Base-by-base conservation (phyloP, 2,329 filamentous ascomycete genomes). In the Fusarium zealandicum region DNA sequence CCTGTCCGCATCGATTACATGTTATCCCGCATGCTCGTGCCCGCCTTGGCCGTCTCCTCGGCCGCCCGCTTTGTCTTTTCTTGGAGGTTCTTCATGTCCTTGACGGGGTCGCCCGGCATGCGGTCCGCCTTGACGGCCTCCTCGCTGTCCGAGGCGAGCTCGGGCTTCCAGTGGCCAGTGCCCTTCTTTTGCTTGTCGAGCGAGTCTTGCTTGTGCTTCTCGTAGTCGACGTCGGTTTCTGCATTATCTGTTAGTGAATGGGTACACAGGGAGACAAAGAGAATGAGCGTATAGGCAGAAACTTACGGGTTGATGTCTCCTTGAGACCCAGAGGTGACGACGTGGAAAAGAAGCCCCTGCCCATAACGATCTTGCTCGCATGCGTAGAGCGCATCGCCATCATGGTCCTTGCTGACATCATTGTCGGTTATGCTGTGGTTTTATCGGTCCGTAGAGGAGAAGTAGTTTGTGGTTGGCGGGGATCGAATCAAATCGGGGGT, bases 111-210 rank as follows among this genome's bases (percentile, higher is more conserved):
- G 35, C 74, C 65, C 10, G 33, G 16, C 20, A 57, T 54, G 25
- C 83, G 83, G 70, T 89, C 89, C 33, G 86, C 89, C 77, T 84
- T 87, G 74, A 95, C 80, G 65, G 84, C 85, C 72, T 90, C 89
- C 78, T 96, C 91, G 73, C 88, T 90, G 74, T 91, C 85, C 42
- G 86, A 90, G 3, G 90, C 90, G 42, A 96, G 79, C 71, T 89
- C 86, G 17, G 88, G 80, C 76, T 90, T 89, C 90, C 91, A 95
- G 70, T 91, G 82, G 46, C 81, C 87, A 71, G 84, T 81, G 56
- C 90, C 90, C 32, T 82, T 75, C 72, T 88, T 85, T 55, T 90
- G 82, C 78, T 93, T 92, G 60, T 80, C 54, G 36, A 88, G 75
- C 18, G 79, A 78, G 67, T 87, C 83, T 49, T 81, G 72, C 76